Conservation (phyloP, 192 early-diverging fungal genomes). For the Coemansia sp. region DNA sequence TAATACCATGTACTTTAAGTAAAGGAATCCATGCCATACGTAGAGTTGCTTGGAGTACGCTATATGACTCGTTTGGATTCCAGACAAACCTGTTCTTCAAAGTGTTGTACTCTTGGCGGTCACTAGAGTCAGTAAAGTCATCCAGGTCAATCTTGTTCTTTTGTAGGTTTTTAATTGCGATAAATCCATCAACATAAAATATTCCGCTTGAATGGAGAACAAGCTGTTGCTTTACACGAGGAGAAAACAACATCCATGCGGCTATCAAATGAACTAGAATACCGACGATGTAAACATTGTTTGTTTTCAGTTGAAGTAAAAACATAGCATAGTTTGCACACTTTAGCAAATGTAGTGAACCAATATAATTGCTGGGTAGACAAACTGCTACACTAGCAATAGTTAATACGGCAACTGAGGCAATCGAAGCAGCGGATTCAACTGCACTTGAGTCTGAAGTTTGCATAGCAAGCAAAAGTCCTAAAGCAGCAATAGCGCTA, state of each 20-base stretch:
- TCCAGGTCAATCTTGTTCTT: not conserved
- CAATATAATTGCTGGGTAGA: no score
- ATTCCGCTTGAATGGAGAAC: not conserved
- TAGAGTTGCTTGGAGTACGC: not conserved
- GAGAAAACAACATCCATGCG: not conserved
- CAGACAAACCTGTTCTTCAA: not conserved
- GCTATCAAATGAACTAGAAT: not conserved
- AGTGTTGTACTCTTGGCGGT: not conserved
- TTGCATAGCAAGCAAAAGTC: no score
- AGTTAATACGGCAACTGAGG: no score
- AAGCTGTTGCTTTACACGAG: not conserved
- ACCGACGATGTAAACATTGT: not conserved
- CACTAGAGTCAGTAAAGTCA: not conserved
- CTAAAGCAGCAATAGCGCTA: no score
- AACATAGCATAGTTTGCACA: no score
- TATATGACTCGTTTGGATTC: not conserved
- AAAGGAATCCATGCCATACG: not conserved
- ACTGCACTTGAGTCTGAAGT: no score
- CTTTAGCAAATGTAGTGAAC: no score
- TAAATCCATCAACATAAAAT: slow-evolving; percentile 2
- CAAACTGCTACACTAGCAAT: no score
- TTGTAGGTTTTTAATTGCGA: not conserved
- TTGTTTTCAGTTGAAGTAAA: no score
- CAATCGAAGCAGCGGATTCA: no score
- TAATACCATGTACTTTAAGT: not conserved